Base-by-base conservation (phyloP, 257 asterid genomes). In the Scutellaria barbata region DNA sequence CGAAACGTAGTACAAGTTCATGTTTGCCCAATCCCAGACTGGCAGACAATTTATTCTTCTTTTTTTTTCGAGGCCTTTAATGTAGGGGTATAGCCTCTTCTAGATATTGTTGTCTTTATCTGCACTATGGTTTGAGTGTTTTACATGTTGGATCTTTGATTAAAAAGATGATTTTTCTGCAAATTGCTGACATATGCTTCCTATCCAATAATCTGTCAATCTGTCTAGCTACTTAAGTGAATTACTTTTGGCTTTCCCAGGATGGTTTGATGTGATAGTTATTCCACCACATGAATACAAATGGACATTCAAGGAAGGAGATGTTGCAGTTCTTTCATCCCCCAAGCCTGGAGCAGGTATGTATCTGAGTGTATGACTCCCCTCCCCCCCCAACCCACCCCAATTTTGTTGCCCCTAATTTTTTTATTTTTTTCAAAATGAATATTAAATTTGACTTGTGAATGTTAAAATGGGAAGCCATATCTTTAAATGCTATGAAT, bases 231-330 rank as follows among this genome's bases (percentile, higher is more conserved):
- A 18, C 69, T 47, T 66, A 63, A 35, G 70, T 40, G 33, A 43
- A 57, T 66, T 68, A 71, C 30, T 59, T 73, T 71, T 48, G 73
- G 63, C 54, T 69, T 66, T 59, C 70, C 68, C 87, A 91, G 97
- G 99, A 77, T 91, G 97, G 99, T 94, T 82, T 79, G 99, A 95
- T 83, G 99, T 89, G 76, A 85, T 89, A 76, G 79, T 95, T 51
- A 59, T 72, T 75, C 96, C 98, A 37, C 86, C 87, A 17, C 81
- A 82, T 62, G 97, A 92, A 73, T 58, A 81, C 84, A 92, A 88
- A 77, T 95, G 97, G 99, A 78, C 88, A 40, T 95, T 95, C 80
- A 95, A 95, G 81, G 99, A 95, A 74, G 99, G 99, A 43, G 99
- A 95, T 66, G 99, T 95, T 59, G 99, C 99, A 51, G 98, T 95